Base-by-base conservation (phyloP, 768 basidiomycete species). In the Collybiopsis luxurians region DNA sequence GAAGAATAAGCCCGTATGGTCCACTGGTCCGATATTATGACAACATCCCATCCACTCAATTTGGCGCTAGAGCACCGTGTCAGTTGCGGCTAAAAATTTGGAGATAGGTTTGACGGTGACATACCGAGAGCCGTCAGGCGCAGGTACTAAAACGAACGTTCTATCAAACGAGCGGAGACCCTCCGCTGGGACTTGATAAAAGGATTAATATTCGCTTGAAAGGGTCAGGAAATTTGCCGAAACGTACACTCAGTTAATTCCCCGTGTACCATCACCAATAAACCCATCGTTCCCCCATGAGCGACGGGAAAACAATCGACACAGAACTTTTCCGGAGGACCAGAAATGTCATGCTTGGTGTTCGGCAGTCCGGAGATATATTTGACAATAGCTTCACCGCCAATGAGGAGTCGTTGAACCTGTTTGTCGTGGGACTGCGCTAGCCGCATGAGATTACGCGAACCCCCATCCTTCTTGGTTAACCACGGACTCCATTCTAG, bases 151-250 rank as follows among this genome's bases (percentile, higher is more conserved):
- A 54, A 98, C 80, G 66, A 98, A 95, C 0, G 92, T 87, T 56
- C 97, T 82, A 68, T 97, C 94, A 71, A 99, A 99, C 21, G 95
- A 96, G 45, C 96, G 84, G 23, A 93, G 73, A 11, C 94, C 95
- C 53, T 84, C 83, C 9, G 84, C 77, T 26, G 88, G 86, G 61
- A 82, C 88, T 90, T 61, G 1, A 30, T 55, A 30, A 26, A 44
- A 23, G 7, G 10, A 6, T 54, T 30, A 54, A 27, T 12, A 21
- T 26, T 6, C 5, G 17, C 28, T 28, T 10, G n/a, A 62, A 1
- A 36, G 56, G 19, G 13, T 26, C 38, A 53, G 15, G 12, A 36
- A 50, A 24, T 48, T 13, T 34, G 42, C 26, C 31, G 53, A 53
- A 27, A 78, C 87, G 58, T 64, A 95, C 96, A 79, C 80, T 98